Percentiles rank a stretch among this genome's conserved stretches.
Conservation (phyloP, 352 stramenopile species). For the Phytophthora melonis region DNA sequence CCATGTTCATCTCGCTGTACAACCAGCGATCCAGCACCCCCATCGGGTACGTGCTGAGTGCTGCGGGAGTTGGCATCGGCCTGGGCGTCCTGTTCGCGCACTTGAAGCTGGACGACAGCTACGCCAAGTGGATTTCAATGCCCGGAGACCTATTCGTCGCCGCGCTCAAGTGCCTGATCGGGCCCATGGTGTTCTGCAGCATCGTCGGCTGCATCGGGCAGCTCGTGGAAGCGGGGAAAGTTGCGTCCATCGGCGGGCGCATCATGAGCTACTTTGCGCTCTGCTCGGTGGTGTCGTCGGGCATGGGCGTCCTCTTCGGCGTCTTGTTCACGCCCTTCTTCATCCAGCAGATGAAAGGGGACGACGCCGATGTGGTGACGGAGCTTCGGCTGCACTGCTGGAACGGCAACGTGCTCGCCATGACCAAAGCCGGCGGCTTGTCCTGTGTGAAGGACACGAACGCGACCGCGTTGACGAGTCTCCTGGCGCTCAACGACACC, state of each 20-base stretch:
- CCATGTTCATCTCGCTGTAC: conserved; percentile 57
- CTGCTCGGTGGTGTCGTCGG: conserved; percentile 58
- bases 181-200: conserved; percentile 77
- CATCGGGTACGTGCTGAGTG: conserved; percentile 48
- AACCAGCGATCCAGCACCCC: conserved; percentile 49
- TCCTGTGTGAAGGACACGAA: conserved; percentile 45
- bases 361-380: conserved; percentile 21
- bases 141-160: conserved; percentile 72
- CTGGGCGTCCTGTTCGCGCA: conserved; percentile 55
- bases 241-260: conserved; percentile 55
- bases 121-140: conserved; percentile 59
- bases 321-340: conserved; percentile 41
- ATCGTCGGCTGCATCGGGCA: conserved; percentile 70
- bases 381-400: conserved; percentile 56
- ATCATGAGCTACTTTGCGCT: conserved; percentile 59
- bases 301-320: conserved; percentile 52
- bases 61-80: conserved; percentile 53
- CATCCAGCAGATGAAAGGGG: conserved; percentile 49
- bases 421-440: conserved; percentile 41
- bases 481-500: conserved; percentile 65
- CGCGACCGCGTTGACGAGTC: conserved; percentile 25
- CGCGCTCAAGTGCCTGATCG: conserved; percentile 68
- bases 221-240: conserved; percentile 61
- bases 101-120: conserved; percentile 34
- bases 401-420: conserved; percentile 55